Evolutionary conservation across 768 basidiomycete genomes (phyloP), one percentile per base, ranked within the genome.

Genomic region (Phanerochaete carnosa): DNA sequence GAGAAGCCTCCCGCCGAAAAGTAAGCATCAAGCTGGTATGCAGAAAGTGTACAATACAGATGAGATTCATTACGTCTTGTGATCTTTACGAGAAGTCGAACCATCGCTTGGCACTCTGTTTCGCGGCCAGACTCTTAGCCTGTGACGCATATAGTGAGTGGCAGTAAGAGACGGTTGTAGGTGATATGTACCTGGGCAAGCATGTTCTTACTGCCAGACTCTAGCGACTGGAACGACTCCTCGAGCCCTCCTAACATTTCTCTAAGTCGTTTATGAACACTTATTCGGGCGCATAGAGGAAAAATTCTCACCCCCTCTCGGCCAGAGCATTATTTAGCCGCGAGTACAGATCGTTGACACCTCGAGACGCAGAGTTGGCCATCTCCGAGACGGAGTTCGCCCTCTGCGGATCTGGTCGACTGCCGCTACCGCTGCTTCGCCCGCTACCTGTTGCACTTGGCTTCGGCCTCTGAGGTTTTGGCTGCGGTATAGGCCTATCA

Each of bases 71-170:
- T 33, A n/a, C n/a, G 30, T n/a, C 29, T 28, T 23, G 33, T 50
- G 58, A 74, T n/a, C 66, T 22, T 60, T 53, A 59, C 19, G 58
- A 83, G 51, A 86, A 79, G 16, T 80, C 79, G 72, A 89, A 85
- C 87, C 88, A 89, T 30, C 79, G 77, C 73, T 86, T 89, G 23
- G 84, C 78, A 1, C 80, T 79, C 65, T 89, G 85, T 65, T 85
- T 78, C 15, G 85, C 74, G 16, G 88, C 88, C 5, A 88, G 68
- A 43, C 78, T 76, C 68, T 87, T 89, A 6, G 88, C 87, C 84
- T 88, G 55, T 3, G 25, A 37, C 45, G 30, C 16, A 33, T 32
- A 23, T n/a, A 30, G 15, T 33, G 19, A 33, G 2, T 1, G 19
- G 13, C 29, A 30, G n/a, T 23, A 1, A 47, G 37, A 25, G 4